Conservation (phyloP, 1,284 basidiomycete species). For the Sparassis latifolia region DNA sequence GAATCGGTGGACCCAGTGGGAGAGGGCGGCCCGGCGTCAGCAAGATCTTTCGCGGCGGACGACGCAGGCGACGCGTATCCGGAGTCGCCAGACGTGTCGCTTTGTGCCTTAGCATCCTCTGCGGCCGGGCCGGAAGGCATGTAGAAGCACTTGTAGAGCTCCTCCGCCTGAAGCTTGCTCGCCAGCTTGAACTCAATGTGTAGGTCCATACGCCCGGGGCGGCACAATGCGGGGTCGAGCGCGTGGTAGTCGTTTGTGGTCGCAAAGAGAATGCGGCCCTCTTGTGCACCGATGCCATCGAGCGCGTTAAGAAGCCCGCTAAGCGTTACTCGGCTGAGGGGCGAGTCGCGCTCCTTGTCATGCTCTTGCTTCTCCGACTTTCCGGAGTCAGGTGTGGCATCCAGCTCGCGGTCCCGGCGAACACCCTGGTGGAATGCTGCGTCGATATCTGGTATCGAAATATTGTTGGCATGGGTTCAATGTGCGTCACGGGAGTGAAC, state of each 20-base stretch:
- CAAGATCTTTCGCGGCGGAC: conserved; percentile 4
- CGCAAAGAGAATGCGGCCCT: conserved; percentile 71
- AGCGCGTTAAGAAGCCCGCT: conserved; percentile 71
- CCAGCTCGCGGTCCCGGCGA: conserved; percentile 33
- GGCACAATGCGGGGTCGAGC: conserved; percentile 65
- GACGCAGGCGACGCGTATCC: conserved; percentile 10
- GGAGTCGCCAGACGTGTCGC: conserved; percentile 12
- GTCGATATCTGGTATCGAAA: conserved; percentile 47
- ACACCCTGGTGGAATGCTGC: conserved; percentile 60
- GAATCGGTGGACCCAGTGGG: not conserved
- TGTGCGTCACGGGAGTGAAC: too few species aligned
- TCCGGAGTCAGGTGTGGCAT: conserved; percentile 3
- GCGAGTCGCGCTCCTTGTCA: conserved; percentile 6
- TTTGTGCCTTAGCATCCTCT: not conserved
- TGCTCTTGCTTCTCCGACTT: conserved; percentile 1
- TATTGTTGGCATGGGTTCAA: too few species aligned
- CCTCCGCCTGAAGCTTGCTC: conserved; percentile 56
- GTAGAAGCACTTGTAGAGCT: conserved; percentile 65
- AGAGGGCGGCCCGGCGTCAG: conserved; percentile 3
- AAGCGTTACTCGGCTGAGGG: conserved; percentile 45
- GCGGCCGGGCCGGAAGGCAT: conserved; percentile 29
- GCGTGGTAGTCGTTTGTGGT: conserved; percentile 67
- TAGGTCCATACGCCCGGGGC: conserved; percentile 78
- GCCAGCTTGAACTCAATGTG: conserved; percentile 69
- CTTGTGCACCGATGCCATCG: conserved; percentile 70